Evolutionary conservation across 345 rosid genomes (phyloP).

Genomic region (Acer yangbiense): DNA sequence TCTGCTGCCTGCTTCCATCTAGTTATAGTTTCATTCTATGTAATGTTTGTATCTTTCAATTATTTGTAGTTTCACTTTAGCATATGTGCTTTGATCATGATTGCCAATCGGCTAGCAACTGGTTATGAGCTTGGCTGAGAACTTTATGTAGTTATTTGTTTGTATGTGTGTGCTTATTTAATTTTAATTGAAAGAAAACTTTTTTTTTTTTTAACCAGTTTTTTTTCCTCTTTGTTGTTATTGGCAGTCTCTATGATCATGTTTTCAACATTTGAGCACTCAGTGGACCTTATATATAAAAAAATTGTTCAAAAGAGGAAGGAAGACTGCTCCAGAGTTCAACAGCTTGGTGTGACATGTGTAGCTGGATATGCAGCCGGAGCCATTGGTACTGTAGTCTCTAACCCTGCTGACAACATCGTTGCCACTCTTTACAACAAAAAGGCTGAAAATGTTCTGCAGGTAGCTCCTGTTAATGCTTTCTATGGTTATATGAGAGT

Average conservation of each 20-base stretch:
- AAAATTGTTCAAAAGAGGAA: slow-evolving; percentile 36
- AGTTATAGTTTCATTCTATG: neutral
- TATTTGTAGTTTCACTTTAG: neutral
- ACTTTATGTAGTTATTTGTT: neutral
- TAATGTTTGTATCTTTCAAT: neutral
- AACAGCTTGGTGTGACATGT: slow-evolving; percentile 57
- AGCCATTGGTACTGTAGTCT: slow-evolving; percentile 48
- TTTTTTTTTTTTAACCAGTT: neutral
- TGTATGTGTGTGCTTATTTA: neutral
- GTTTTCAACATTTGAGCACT: slow-evolving; percentile 59
- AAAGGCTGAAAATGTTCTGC: slow-evolving; percentile 46
- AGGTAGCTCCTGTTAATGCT: slow-evolving; percentile 32
- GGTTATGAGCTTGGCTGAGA: slow-evolving; percentile 1
- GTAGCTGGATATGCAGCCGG: slow-evolving; percentile 59
- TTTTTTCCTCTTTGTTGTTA: slow-evolving; percentile 18
- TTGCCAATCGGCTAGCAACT: slow-evolving; percentile 5
- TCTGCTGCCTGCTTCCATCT: neutral
- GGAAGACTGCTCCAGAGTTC: slow-evolving; percentile 49
- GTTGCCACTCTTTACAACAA: slow-evolving; percentile 59
- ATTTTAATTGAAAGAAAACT: neutral
- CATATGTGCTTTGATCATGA: neutral
- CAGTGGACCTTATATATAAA: slow-evolving; percentile 41
- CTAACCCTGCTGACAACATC: slow-evolving; percentile 65
- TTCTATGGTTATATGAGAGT: neutral
- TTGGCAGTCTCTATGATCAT: slow-evolving; percentile 57